Evolutionary conservation across 176 grass and related monocot species (phyloP).

Genomic region (Tuctoria greenei): DNA sequence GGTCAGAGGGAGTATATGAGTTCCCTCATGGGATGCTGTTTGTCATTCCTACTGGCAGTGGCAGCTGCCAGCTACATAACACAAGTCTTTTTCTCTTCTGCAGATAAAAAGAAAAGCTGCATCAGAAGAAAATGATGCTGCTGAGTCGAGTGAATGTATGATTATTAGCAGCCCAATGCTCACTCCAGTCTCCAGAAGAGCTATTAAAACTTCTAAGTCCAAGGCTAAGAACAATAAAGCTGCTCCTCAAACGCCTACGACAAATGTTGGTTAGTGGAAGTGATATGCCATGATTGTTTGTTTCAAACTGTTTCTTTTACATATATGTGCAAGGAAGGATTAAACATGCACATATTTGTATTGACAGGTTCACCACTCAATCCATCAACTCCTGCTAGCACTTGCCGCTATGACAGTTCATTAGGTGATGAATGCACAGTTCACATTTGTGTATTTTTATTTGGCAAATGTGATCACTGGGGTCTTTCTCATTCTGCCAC

Average conservation of each 20-base stretch:
- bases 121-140: slow-evolving; percentile 57
- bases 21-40: neutral
- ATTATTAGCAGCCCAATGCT: slow-evolving; percentile 64
- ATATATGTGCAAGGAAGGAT: neutral
- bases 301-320: neutral
- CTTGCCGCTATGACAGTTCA: slow-evolving; percentile 93
- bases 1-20: neutral
- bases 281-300: slow-evolving; percentile 28
- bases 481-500: slow-evolving; percentile 5
- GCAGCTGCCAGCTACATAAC: slow-evolving; percentile 23
- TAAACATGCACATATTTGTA: slow-evolving; percentile 25
- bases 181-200: slow-evolving; percentile 72
- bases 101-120: slow-evolving; percentile 73
- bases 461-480: neutral
- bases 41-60: slow-evolving; percentile 19
- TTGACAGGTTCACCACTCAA: slow-evolving; percentile 64
- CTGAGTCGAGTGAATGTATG: slow-evolving; percentile 70
- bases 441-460: slow-evolving; percentile 17
- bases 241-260: slow-evolving; percentile 64
- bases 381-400: slow-evolving; percentile 73
- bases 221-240: slow-evolving; percentile 77
- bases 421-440: slow-evolving; percentile 59
- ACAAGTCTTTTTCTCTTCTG: slow-evolving; percentile 25
- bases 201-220: slow-evolving; percentile 56
- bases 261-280: slow-evolving; percentile 81